Percentiles rank a stretch among this genome's conserved stretches.
Evolutionary conservation across 495 filamentous ascomycete genomes (phyloP).

Genomic region (Xylaria intraflava): DNA sequence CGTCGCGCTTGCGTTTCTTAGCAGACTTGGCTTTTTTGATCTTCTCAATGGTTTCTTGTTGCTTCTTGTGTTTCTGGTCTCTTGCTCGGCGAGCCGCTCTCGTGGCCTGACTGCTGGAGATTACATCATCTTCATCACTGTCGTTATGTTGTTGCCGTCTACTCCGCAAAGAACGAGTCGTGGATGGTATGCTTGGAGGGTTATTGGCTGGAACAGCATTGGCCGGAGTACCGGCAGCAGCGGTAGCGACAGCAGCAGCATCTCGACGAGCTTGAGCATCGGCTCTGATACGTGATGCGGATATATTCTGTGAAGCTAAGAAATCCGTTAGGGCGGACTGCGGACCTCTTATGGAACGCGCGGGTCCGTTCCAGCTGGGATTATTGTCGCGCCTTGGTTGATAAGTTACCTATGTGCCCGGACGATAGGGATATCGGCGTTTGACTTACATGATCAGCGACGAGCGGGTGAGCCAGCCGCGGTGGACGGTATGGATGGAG

Average conservation of each 20-base stretch:
- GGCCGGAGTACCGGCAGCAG: no score
- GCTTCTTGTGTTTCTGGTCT: constrained; percentile 46
- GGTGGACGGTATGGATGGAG: not conserved
- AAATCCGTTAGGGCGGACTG: constrained; percentile 79
- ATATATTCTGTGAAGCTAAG: constrained; percentile 83
- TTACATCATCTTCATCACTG: constrained; percentile 17
- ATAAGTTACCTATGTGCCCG: not conserved
- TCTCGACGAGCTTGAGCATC: constrained; percentile 51
- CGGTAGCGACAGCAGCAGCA: constrained; percentile 28
- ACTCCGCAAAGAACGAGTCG: constrained; percentile 9
- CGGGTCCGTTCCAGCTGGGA: not conserved
- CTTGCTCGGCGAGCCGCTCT: constrained; percentile 22
- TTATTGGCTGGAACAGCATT: not conserved
- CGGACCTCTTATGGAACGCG: constrained; percentile 13
- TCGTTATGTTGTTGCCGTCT: constrained; percentile 28
- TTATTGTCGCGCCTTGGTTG: constrained; percentile 4
- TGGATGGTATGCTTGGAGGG: constrained; percentile 9
- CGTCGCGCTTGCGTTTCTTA: constrained; percentile 57
- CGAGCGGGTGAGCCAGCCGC: not conserved
- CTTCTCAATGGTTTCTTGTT: constrained; percentile 59
- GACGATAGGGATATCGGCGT: not conserved
- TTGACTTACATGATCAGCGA: constrained; percentile 1
- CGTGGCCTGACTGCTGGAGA: not conserved
- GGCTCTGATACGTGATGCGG: constrained; percentile 66
- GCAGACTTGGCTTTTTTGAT: constrained; percentile 74